phyloP scores from a whole-genome alignment of 2,329 filamentous ascomycete genomes.

The Eutypa lata region DNA sequence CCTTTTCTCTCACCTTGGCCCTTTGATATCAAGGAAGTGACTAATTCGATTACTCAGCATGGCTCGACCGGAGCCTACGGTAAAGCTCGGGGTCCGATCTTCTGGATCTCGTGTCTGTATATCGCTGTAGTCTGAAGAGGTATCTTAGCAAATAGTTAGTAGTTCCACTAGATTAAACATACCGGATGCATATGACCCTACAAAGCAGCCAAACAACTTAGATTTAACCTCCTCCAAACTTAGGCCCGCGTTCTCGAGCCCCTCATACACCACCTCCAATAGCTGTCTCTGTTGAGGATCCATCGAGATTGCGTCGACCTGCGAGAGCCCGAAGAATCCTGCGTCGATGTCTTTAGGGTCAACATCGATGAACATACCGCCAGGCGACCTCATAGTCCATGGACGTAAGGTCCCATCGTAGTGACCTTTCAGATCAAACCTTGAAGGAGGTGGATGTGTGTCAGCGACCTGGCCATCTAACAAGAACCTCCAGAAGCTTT shows the following conservation, averaged over 20 bases:
- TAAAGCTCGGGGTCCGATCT: slow-evolving; percentile 7
- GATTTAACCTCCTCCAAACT: slow-evolving; percentile 12
- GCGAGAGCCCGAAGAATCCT: slow-evolving; percentile 21
- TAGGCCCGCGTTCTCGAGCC: slow-evolving; percentile 24
- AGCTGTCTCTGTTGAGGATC: slow-evolving; percentile 24
- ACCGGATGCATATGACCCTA: slow-evolving; percentile 18
- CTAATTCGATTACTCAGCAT: slow-evolving; percentile 30
- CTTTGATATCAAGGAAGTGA: slow-evolving; percentile 30
- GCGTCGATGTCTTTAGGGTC: slow-evolving; percentile 34
- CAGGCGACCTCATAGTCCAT: slow-evolving; percentile 30
- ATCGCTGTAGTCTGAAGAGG: no score
- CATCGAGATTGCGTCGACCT: slow-evolving; percentile 14
- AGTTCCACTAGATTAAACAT: no score
- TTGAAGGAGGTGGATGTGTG: slow-evolving; percentile 20
- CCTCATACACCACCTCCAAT: slow-evolving; percentile 28
- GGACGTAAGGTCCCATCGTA: slow-evolving; percentile 34
- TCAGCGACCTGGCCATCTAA: slow-evolving; percentile 27
- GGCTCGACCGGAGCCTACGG: slow-evolving; percentile 17
- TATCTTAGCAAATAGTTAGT: no score
- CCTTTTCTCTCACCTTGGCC: slow-evolving; percentile 22
- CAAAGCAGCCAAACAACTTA: slow-evolving; percentile 15
- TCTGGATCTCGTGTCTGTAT: slow-evolving; percentile 19
- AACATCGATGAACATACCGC: slow-evolving; percentile 36
- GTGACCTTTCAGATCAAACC: slow-evolving; percentile 34
- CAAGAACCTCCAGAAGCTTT: slow-evolving; percentile 36